Conservation (phyloP, 306 rosid species). For the Sophora flavescens region DNA sequence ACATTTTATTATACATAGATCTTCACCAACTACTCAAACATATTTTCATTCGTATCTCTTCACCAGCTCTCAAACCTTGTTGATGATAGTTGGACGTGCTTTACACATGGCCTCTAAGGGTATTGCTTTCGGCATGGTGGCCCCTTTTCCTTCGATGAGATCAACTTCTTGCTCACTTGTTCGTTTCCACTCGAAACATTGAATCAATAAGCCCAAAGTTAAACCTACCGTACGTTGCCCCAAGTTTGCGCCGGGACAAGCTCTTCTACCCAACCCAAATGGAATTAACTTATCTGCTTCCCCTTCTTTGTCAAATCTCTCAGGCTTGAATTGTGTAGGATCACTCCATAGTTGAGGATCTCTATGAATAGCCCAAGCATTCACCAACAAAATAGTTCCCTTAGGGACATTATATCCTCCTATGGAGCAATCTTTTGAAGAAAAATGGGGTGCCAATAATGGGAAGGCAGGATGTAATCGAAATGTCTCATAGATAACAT, state of each 20-base stretch:
- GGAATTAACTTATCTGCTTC: conserved; percentile 45
- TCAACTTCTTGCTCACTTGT: conserved; percentile 35
- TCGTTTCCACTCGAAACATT: conserved; percentile 49
- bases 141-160: conserved; percentile 48
- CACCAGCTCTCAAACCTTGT: not conserved
- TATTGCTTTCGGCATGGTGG: conserved; percentile 26
- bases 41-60: not conserved
- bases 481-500: conserved; percentile 42
- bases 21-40: not conserved
- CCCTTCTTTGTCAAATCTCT: conserved; percentile 50
- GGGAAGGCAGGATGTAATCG: conserved; percentile 41
- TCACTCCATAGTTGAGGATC: conserved; percentile 45
- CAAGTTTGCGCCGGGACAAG: conserved; percentile 42
- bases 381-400: conserved; percentile 40
- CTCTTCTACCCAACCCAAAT: conserved; percentile 50
- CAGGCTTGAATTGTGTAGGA: conserved; percentile 41
- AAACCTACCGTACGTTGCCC: conserved; percentile 44
- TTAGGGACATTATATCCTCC: conserved; percentile 45
- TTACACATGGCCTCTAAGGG: conserved; percentile 44
- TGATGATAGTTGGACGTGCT: conserved; percentile 10
- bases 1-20: not conserved
- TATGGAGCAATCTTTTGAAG: conserved; percentile 39
- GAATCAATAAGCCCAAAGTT: conserved; percentile 35
- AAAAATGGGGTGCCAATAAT: conserved; percentile 42
- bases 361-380: conserved; percentile 51